Evolutionary conservation across 108 stramenopile species (phyloP), one percentile per base, ranked within the genome.

Genomic region (Chaetoceros muelleri): DNA sequence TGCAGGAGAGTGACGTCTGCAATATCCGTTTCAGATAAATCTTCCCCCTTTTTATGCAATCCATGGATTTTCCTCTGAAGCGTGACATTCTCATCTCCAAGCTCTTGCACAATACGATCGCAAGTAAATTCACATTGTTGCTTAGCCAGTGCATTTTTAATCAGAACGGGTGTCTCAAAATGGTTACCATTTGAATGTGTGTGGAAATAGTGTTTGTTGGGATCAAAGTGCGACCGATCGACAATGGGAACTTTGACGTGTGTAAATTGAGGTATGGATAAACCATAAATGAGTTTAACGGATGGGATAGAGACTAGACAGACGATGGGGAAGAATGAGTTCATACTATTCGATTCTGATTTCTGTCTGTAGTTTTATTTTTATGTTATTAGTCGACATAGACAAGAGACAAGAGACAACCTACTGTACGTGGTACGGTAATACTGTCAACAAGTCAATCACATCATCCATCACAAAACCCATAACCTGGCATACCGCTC

Each of bases 1-100:
- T 80, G 51, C 10, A 46, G 1, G 2, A 80, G 53, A 3, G 74
- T 31, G 26, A 47, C 23, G 19, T 66, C 61, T 27, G 73, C 75
- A 10, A 73, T 59, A n/a, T 70, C 52, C 0, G 76, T 74, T 28
- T 0, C 44, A 21, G 13, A 10, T 40, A 10, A 13, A 10, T 10
- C 13, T 13, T 40, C 34, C 5, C 13, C 34, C 5, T 40, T 13
- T 40, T 40, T 13, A n/a, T n/a, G n/a, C 13, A 40, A 13, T 10
- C 7, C 17, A 22, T 52, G 19, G 0, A 23, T n/a, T 54, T 62
- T 29, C 24, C 52, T n/a, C 44, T 62, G 62, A 2, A 62, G 13
- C 7, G 55, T 31, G 0, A 62, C 25, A 16, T 62, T 23, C 3
- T 48, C 28, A 13, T 1, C 27, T 23, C 55, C 57, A 21, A 21